Conservation (phyloP, 2,329 filamentous ascomycete genomes). For the Basipetospora chlamydospora region DNA sequence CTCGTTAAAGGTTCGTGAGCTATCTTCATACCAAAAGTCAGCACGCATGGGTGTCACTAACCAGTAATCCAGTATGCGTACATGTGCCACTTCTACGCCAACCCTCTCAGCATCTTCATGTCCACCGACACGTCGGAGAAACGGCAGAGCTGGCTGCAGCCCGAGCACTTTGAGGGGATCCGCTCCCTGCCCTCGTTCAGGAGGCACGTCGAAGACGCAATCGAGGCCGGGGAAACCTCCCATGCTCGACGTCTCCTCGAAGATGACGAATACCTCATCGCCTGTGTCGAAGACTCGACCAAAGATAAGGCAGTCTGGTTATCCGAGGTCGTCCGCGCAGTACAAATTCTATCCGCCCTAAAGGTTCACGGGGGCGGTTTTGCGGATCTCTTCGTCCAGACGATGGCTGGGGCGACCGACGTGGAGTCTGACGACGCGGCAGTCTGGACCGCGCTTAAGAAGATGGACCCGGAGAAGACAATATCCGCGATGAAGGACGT, state of each 20-base stretch:
- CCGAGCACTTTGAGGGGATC: constrained; percentile 51
- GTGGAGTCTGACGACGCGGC: constrained; percentile 34
- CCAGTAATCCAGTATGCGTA: constrained; percentile 49
- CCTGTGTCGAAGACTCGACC: constrained; percentile 1
- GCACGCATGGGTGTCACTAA: neutral
- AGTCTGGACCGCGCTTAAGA: constrained; percentile 43
- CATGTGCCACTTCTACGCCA: constrained; percentile 77
- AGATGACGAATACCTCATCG: constrained; percentile 6
- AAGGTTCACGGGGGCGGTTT: constrained; percentile 5
- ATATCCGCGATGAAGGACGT: constrained; percentile 20
- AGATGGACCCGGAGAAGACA: constrained; percentile 38
- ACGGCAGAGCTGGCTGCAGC: constrained; percentile 28
- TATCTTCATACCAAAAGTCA: neutral
- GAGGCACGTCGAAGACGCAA: constrained; percentile 29
- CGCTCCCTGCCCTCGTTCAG: constrained; percentile 58
- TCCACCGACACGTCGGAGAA: constrained; percentile 13
- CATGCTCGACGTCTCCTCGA: constrained; percentile 10
- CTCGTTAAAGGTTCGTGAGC: constrained; percentile 44
- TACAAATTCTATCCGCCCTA: constrained; percentile 4
- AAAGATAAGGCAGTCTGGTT: constrained; percentile 1
- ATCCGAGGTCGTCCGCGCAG: constrained; percentile 3
- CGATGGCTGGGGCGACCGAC: constrained; percentile 40
- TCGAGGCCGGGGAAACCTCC: constrained; percentile 22
- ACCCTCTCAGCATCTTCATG: constrained; percentile 54
- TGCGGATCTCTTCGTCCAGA: constrained; percentile 36